These are phyloP conservation scores for Baorangia bicolor DNA, from an alignment of 768 basidiomycete genomes.

Conservation along the genomic window DNA sequence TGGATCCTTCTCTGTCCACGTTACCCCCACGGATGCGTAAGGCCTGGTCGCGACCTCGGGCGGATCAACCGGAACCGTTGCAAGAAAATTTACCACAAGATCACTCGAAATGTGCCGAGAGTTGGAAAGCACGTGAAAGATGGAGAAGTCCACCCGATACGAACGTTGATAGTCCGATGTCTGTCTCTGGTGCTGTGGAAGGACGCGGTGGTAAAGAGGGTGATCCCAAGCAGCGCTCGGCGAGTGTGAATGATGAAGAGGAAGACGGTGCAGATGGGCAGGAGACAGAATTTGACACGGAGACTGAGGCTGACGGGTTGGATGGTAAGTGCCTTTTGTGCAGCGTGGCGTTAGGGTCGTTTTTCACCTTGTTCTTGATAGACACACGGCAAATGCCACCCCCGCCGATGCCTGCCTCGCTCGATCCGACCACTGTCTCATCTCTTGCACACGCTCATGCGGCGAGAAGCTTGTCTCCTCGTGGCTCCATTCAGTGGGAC, in stretches of 20 bases:
- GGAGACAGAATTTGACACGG: constrained; percentile 34
- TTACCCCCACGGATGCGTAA: constrained; percentile 70
- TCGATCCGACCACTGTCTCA: constrained; percentile 40
- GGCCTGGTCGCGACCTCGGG: constrained; percentile 32
- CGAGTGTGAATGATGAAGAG: constrained; percentile 4
- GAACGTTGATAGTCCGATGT: constrained; percentile 22
- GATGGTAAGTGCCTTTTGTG: constrained; percentile 19
- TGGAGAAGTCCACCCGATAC: constrained; percentile 20
- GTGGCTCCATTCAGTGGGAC: constrained; percentile 12
- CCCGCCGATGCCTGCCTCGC: constrained; percentile 46
- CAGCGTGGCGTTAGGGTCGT: background rate
- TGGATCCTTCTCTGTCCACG: constrained; percentile 13
- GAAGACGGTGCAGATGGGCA: constrained; percentile 23
- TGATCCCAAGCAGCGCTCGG: background rate
- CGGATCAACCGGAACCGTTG: background rate
- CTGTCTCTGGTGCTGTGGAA: constrained; percentile 7
- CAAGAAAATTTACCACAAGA: constrained; percentile 1
- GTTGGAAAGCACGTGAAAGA: constrained; percentile 18
- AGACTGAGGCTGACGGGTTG: constrained; percentile 28
- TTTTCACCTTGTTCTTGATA: constrained; percentile 15
- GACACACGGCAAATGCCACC: constrained; percentile 48
- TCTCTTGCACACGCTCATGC: constrained; percentile 26
- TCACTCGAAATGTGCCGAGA: background rate
- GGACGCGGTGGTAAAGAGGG: background rate
- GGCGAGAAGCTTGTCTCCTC: constrained; percentile 21